phyloP scores from a whole-genome alignment of 2,329 filamentous ascomycete genomes.

The Microcyclospora pomicola region DNA sequence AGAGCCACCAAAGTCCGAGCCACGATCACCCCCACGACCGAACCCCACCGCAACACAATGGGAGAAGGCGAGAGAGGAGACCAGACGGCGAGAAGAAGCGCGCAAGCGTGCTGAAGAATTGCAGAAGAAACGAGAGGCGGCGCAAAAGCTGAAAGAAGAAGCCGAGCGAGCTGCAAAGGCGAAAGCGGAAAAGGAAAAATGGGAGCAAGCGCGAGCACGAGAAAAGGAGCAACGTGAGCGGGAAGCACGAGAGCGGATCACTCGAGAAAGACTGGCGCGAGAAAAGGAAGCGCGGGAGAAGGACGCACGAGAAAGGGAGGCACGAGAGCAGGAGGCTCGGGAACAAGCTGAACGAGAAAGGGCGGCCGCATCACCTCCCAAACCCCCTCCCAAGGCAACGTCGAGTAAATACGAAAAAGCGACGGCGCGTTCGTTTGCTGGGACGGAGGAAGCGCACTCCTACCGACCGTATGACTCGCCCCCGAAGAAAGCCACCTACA shows the following conservation, averaged over 20 bases:
- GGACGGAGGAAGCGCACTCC: conserved; percentile 44
- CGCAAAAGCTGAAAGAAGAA: conserved; percentile 37
- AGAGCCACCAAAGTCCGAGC: conserved; percentile 4
- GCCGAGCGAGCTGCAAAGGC: conserved; percentile 31
- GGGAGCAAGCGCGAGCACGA: conserved; percentile 35
- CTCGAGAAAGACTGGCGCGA: conserved; percentile 20
- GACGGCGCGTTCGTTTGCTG: conserved; percentile 45
- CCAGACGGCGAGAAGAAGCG: conserved; percentile 48
- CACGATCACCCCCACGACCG: conserved; percentile 8
- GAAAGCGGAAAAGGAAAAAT: conserved; percentile 37
- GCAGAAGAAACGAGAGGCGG: conserved; percentile 44
- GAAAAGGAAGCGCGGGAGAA: conserved; percentile 27
- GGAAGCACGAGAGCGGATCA: conserved; percentile 25
- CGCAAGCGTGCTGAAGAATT: conserved; percentile 44
- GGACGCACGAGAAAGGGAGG: conserved; percentile 25
- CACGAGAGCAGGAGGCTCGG: conserved; percentile 20
- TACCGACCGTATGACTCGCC: conserved; percentile 21
- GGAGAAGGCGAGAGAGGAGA: conserved; percentile 59
- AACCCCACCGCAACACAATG: conserved; percentile 28
- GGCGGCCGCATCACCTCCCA: conserved; percentile 28
- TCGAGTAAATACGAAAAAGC: conserved; percentile 30
- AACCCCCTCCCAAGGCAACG: conserved; percentile 26
- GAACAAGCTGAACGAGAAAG: conserved; percentile 15
- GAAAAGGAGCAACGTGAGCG: conserved; percentile 36
- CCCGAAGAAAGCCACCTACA: conserved; percentile 29